phyloP scores from a whole-genome alignment of 176 grass and related monocot genomes.

The Panicum miliaceum region DNA sequence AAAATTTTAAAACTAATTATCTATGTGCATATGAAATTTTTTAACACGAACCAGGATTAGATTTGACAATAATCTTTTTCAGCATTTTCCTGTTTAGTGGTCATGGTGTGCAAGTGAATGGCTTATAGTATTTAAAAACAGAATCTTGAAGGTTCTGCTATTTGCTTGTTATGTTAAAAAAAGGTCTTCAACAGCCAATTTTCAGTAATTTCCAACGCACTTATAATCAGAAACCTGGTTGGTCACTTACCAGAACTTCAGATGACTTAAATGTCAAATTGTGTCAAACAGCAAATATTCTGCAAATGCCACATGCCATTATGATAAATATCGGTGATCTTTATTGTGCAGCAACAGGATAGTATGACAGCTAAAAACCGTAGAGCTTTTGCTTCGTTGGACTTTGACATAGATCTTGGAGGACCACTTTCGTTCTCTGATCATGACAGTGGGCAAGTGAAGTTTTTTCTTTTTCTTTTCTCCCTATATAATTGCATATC shows the following conservation, averaged over 20 bases:
- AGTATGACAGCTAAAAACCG: conserved; percentile 56
- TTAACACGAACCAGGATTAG: background rate
- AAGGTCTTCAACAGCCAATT: background rate
- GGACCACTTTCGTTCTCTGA: conserved; percentile 63
- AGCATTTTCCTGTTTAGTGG: conserved; percentile 29
- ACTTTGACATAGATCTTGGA: conserved; percentile 71
- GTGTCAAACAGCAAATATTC: conserved; percentile 14
- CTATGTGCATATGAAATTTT: background rate
- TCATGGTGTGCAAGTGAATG: background rate
- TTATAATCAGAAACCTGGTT: conserved; percentile 22
- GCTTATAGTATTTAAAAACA: background rate
- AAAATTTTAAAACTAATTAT: background rate
- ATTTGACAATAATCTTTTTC: background rate
- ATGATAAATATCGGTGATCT: conserved; percentile 29
- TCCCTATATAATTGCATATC: conserved; percentile 1
- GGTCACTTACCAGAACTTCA: background rate
- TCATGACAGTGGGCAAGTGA: conserved; percentile 72
- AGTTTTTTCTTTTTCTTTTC: background rate
- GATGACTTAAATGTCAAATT: conserved; percentile 12
- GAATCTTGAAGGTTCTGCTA: background rate
- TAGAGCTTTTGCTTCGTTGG: conserved; percentile 73
- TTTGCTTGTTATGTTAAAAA: conserved; percentile 3
- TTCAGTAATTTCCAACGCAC: background rate
- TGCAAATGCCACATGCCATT: background rate
- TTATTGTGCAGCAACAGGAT: conserved; percentile 81